phyloP scores from a whole-genome alignment of 78 protist genomes.

The Dictyostelium firmibasis region DNA sequence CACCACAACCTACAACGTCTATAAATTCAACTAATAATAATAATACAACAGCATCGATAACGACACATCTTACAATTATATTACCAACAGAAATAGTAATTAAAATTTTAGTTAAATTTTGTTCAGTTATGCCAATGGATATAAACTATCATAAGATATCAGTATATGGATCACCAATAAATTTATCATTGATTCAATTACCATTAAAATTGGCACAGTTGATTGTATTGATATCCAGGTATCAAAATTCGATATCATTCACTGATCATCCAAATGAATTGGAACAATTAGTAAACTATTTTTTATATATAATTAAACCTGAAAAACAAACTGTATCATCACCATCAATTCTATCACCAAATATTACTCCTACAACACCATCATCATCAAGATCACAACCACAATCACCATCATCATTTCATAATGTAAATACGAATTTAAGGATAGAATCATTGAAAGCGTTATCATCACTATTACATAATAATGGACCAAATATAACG shows the following conservation, averaged over 20 bases:
- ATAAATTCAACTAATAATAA: not conserved
- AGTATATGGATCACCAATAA: not conserved
- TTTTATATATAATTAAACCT: not conserved
- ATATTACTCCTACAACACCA: not conserved
- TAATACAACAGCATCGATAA: not conserved
- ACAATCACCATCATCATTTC: not conserved
- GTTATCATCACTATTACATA: conserved; percentile 34
- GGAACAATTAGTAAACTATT: not conserved
- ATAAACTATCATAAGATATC: not conserved
- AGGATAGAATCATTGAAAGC: conserved; percentile 62
- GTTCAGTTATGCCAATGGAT: not conserved
- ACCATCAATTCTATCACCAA: not conserved
- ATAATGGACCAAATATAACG: conserved; percentile 46
- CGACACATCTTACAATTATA: not conserved
- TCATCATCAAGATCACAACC: not conserved
- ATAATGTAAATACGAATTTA: not conserved
- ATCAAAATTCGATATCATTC: conserved; percentile 6
- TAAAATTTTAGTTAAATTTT: not conserved
- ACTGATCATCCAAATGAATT: not conserved
- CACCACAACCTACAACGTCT: not conserved
- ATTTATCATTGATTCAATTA: not conserved
- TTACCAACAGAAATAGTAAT: not conserved
- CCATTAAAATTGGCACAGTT: conserved; percentile 6
- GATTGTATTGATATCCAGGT: not conserved
- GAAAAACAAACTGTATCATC: not conserved